Evolutionary conservation across 2,329 filamentous ascomycete species (phyloP).

Genomic region (Cytospora piceicola): DNA sequence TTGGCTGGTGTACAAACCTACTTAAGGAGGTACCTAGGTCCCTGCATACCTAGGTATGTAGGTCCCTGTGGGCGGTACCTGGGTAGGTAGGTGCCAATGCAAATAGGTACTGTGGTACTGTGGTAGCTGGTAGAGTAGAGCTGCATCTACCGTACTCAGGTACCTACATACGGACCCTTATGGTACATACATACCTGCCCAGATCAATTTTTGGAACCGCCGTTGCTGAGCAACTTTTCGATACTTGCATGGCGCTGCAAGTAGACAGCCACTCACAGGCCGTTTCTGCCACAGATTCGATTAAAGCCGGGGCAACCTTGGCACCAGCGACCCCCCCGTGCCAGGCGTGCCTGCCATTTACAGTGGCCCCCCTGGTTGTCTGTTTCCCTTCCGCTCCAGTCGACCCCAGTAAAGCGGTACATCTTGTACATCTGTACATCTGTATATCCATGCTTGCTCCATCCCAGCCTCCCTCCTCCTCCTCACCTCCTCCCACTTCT

Average conservation of each 20-base stretch:
- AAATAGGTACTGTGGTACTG: no score
- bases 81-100: no score
- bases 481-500: neutral
- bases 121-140: no score
- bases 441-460: neutral
- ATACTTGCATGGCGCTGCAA: neutral
- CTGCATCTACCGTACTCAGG: no score
- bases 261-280: neutral
- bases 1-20: no score
- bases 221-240: neutral
- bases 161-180: no score
- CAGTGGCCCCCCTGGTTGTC: neutral
- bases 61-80: no score
- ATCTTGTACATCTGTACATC: neutral
- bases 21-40: no score
- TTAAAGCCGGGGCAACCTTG: neutral
- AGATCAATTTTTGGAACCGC: neutral
- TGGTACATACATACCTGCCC: neutral
- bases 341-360: no score
- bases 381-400: neutral
- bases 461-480: conserved; percentile 4
- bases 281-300: neutral
- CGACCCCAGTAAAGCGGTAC: neutral
- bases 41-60: no score
- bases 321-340: neutral